Evolutionary conservation across 441 rosid genomes (phyloP), one percentile per base, ranked within the genome.

Genomic region (Dalechampia spathulata): DNA sequence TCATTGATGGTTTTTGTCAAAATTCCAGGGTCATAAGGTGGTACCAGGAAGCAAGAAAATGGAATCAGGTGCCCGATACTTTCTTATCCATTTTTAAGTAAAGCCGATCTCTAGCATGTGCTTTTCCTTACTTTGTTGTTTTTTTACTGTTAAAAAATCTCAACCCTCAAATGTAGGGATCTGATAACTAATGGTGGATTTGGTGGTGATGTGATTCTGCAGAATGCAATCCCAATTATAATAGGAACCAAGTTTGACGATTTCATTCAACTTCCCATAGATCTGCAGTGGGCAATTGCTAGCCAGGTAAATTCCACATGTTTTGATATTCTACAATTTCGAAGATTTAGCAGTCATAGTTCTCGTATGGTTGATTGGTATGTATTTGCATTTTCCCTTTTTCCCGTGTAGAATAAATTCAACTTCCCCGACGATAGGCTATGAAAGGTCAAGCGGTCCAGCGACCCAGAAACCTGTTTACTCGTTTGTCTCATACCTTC

Each of bases 241-340:
- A 72, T 86, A 45, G 90, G 94, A 52, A 79, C 95, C 40, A 87
- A 91, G 70, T 91, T 91, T 62, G 98, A 91, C 56, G 98, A 91
- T 55, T 91, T 91, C 72, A 85, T 87, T 70, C 88, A 83, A 64
- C 88, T 91, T 26, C 98, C 98, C 19, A 72, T 83, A 19, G 98
- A 87, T 71, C 61, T 87, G 40, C 98, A 91, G 55, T 87, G 95
- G 90, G 72, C 96, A 48, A 79, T 91, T 53, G 88, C 92, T 12
- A 83, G 87, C 69, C 92, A 91, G 92, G 97, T 88, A 70, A 1
- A 7, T 28, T 12, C 11, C 15, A 14, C 12, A 19, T 32, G 26
- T 13, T 46, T 30, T 30, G 34, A 4, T 30, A 30, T n/a, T n/a
- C n/a, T n/a, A n/a, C n/a, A n/a, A n/a, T n/a, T n/a, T n/a, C n/a